Conservation (phyloP, 1,139 yeast species). For the Magnusiomyces starmeri region DNA sequence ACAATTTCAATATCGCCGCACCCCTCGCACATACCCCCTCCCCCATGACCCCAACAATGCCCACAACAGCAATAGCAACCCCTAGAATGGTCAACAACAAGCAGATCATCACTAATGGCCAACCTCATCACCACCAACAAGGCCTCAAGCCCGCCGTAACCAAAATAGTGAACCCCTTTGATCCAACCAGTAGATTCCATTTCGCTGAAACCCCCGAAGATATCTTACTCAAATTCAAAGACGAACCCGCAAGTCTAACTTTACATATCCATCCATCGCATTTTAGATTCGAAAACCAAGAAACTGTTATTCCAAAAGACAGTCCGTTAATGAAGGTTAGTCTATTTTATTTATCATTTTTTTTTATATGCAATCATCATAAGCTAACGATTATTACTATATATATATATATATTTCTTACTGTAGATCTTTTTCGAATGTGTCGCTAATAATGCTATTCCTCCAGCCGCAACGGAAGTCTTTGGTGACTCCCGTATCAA, state of each 20-base stretch:
- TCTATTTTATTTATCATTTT: neutral
- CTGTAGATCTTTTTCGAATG: conserved; percentile 52
- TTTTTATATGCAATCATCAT: neutral
- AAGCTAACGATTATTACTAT: too few relatives aligned
- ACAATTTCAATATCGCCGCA: too few relatives aligned
- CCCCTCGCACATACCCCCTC: too few relatives aligned
- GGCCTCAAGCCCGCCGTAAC: too few relatives aligned
- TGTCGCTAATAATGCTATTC: conserved; percentile 75
- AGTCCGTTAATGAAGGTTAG: conserved; percentile 59
- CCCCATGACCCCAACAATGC: too few relatives aligned
- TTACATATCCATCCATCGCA: conserved; percentile 88
- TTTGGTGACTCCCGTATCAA: conserved; percentile 77
- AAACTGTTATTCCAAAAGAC: conserved; percentile 71
- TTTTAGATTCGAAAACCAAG: conserved; percentile 70
- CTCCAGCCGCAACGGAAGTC: conserved; percentile 83
- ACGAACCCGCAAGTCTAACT: conserved; percentile 73
- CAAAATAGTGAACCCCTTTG: too few relatives aligned
- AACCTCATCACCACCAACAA: too few relatives aligned
- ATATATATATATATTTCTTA: conserved; percentile 8
- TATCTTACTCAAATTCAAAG: conserved; percentile 68
- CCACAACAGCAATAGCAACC: too few relatives aligned
- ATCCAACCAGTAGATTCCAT: neutral
- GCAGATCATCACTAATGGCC: too few relatives aligned
- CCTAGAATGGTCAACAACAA: too few relatives aligned
- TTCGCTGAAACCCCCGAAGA: conserved; percentile 63